A percentile compares a stretch with the other conserved stretches of the same genome.
Conservation (phyloP, 2,329 filamentous ascomycete species). For the Colletotrichum sp. region DNA sequence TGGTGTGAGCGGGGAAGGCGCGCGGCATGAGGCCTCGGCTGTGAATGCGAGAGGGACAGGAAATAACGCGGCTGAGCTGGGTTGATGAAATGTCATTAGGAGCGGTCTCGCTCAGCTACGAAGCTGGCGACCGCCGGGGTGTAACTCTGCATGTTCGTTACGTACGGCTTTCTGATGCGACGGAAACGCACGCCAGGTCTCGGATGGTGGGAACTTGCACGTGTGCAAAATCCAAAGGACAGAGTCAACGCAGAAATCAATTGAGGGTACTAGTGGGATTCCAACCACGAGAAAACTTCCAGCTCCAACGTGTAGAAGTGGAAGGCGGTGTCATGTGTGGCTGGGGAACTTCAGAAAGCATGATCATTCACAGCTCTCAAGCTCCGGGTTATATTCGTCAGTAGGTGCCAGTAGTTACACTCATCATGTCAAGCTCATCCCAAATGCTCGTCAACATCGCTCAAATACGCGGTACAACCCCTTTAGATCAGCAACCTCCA, state of each 20-base stretch:
- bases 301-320: neutral
- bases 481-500: constrained; percentile 92
- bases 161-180: neutral
- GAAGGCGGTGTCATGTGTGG: neutral
- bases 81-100: neutral
- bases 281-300: neutral
- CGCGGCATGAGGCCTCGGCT: neutral
- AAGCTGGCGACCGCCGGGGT: neutral
- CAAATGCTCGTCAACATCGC: constrained; percentile 68
- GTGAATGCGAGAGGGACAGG: neutral
- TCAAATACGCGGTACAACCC: constrained; percentile 95
- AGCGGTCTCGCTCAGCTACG: neutral
- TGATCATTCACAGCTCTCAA: neutral
- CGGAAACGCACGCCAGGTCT: too few species aligned
- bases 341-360: neutral
- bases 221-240: neutral
- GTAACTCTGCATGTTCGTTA: neutral
- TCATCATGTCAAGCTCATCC: neutral
- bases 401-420: neutral
- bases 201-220: neutral
- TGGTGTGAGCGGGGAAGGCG: neutral
- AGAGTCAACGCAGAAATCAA: neutral
- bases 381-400: neutral
- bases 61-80: neutral
- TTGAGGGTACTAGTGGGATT: neutral